These are phyloP conservation scores for Oryza coarctata DNA, from an alignment of 176 grass and related monocot species.

Conservation along the genomic window DNA sequence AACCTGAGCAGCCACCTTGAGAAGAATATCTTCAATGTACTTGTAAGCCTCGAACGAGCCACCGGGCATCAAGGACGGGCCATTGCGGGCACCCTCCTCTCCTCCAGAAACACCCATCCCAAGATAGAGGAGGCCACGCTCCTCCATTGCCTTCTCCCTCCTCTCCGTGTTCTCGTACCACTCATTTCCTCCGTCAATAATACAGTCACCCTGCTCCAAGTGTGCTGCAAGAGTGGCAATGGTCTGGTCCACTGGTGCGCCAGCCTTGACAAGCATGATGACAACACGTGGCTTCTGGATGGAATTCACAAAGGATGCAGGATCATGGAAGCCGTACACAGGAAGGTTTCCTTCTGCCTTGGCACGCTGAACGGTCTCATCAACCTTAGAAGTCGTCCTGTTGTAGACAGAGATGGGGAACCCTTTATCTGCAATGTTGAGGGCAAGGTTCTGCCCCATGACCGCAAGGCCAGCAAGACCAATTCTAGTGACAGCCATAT, in stretches of 20 bases:
- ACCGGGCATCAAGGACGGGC: constrained; percentile 75
- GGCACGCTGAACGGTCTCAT: constrained; percentile 65
- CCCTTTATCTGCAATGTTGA: constrained; percentile 82
- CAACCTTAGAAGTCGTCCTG: constrained; percentile 80
- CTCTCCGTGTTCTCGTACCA: constrained; percentile 94
- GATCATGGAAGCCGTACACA: constrained; percentile 64
- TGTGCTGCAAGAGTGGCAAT: constrained; percentile 65
- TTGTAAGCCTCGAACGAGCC: constrained; percentile 70
- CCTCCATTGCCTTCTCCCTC: constrained; percentile 77
- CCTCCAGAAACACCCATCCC: constrained; percentile 83
- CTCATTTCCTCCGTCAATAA: constrained; percentile 78
- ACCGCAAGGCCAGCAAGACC: constrained; percentile 70
- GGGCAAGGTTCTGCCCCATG: constrained; percentile 85
- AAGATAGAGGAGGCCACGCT: constrained; percentile 72
- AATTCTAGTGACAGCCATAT: constrained; percentile 59
- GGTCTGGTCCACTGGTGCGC: constrained; percentile 81
- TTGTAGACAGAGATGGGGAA: constrained; percentile 91
- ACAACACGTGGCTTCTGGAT: constrained; percentile 83
- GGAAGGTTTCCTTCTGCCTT: constrained; percentile 70
- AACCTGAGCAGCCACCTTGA: constrained; percentile 78
- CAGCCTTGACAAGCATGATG: constrained; percentile 83
- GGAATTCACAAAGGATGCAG: constrained; percentile 65
- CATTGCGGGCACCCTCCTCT: constrained; percentile 77
- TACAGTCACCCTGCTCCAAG: constrained; percentile 75
- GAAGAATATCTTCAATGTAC: constrained; percentile 82